phyloP scores from a whole-genome alignment of 768 basidiomycete genomes.

The Russula sp. region DNA sequence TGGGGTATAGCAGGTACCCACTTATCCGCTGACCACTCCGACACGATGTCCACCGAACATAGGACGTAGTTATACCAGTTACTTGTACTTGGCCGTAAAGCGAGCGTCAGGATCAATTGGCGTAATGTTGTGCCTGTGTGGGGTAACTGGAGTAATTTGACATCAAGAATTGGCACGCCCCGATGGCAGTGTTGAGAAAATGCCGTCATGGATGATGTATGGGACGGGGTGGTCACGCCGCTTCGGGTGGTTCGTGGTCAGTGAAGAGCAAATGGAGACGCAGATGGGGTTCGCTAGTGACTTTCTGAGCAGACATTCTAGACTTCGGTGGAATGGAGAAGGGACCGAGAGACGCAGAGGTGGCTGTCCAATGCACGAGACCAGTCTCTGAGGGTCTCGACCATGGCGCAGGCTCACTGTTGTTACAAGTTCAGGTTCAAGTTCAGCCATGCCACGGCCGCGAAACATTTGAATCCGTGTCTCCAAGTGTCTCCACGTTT shows the following conservation, averaged over 20 bases:
- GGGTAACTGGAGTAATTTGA: slow-evolving; percentile 18
- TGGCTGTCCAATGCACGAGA: not conserved
- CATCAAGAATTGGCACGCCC: not conserved
- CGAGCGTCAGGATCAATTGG: not conserved
- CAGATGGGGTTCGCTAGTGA: not conserved
- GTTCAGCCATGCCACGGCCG: too few species aligned
- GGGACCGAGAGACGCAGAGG: not conserved
- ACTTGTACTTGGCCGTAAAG: not conserved
- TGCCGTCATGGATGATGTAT: slow-evolving; percentile 19
- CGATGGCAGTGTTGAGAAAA: not conserved
- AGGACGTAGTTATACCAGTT: not conserved
- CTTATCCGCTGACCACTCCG: not conserved
- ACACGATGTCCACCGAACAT: not conserved
- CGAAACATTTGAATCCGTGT: too few species aligned
- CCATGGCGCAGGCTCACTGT: not conserved
- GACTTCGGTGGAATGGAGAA: not conserved
- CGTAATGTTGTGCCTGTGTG: not conserved
- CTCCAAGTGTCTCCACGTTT: not conserved
- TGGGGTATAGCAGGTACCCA: not conserved
- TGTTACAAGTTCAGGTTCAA: too few species aligned
- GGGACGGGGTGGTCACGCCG: not conserved
- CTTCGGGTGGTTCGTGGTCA: not conserved
- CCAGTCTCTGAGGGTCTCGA: not conserved
- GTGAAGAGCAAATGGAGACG: not conserved
- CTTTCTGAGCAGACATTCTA: not conserved